phyloP scores from a whole-genome alignment of 345 rosid species.

The Pistacia integerrima region DNA sequence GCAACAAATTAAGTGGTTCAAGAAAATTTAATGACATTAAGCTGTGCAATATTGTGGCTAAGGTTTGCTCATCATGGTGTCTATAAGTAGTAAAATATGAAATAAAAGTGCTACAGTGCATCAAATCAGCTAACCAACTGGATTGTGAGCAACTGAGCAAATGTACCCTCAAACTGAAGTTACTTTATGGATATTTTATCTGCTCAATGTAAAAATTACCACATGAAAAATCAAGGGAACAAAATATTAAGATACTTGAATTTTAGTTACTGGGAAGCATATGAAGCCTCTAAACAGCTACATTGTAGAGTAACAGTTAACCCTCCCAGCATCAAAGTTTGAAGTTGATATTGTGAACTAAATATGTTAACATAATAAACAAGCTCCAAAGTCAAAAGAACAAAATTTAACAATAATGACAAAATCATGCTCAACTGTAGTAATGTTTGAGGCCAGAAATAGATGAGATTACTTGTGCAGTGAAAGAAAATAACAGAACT shows the following conservation, averaged over 20 bases:
- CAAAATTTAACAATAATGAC: background rate
- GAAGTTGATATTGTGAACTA: background rate
- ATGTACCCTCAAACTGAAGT: background rate
- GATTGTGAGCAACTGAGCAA: background rate
- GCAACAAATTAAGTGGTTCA: background rate
- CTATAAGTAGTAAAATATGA: background rate
- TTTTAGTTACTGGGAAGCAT: background rate
- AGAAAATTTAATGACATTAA: background rate
- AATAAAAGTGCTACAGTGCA: background rate
- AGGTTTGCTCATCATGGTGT: background rate
- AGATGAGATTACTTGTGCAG: background rate
- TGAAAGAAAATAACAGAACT: background rate
- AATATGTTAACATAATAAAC: background rate
- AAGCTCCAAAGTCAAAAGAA: background rate
- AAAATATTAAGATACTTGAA: constrained; percentile 1
- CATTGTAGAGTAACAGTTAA: background rate
- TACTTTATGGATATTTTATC: background rate
- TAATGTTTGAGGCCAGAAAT: background rate
- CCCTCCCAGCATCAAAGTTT: background rate
- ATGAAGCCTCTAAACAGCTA: background rate
- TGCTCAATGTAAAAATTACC: background rate
- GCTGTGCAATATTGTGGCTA: background rate
- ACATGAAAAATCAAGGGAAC: background rate
- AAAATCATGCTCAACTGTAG: background rate
- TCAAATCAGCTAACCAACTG: constrained; percentile 5